phyloP scores from a whole-genome alignment of 2,329 filamentous ascomycete genomes.

The Thelonectria blattea region DNA sequence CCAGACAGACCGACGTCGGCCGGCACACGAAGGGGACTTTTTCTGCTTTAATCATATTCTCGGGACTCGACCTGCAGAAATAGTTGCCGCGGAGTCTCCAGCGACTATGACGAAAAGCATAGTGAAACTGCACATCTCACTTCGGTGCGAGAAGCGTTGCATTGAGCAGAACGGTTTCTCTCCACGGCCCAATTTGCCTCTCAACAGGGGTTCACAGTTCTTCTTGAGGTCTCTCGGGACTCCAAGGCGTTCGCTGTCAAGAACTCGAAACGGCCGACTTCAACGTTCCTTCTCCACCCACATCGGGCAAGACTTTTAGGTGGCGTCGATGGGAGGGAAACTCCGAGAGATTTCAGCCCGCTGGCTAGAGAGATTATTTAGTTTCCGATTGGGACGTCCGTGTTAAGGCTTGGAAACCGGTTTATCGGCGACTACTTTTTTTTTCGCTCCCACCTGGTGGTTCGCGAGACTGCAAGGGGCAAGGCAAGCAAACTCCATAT shows the following conservation, averaged over 20 bases:
- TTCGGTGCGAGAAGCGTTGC: neutral
- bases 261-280: constrained; percentile 3
- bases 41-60: neutral
- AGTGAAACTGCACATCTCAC: constrained; percentile 19
- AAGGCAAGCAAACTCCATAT: constrained; percentile 4
- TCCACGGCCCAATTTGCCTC: neutral
- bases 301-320: neutral
- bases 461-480: neutral
- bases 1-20: no score
- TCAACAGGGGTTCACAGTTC: constrained; percentile 4
- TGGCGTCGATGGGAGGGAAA: neutral
- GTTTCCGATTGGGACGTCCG: neutral
- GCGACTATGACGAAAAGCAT: constrained; percentile 11
- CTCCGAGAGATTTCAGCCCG: constrained; percentile 7
- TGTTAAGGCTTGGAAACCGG: neutral
- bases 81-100: neutral
- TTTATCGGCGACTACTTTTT: no score
- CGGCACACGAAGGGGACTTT: neutral
- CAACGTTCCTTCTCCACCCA: constrained; percentile 3
- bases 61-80: neutral
- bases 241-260: neutral
- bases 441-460: neutral
- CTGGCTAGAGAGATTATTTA: neutral
- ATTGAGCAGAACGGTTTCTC: neutral
- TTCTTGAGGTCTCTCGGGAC: neutral